Base-by-base conservation (phyloP, 2,329 filamentous ascomycete species). In the Trichoderma polysporum region DNA sequence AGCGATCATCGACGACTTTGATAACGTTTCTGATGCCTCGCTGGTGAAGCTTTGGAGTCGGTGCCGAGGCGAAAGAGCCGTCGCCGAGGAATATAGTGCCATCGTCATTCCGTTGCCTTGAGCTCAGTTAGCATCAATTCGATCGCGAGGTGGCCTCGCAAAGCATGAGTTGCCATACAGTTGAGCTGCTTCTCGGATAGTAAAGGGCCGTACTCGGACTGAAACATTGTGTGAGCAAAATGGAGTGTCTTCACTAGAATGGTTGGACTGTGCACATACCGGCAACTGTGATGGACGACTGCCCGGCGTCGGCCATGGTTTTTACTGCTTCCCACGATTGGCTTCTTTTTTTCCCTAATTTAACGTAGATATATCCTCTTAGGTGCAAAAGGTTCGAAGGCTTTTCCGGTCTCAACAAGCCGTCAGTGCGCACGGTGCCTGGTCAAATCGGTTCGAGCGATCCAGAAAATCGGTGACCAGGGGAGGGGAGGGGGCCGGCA, bases 1-100 rank as follows among this genome's bases (percentile, higher is more conserved):
- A 98, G 75, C 92, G 91, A 76, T 97, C 94, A 76, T 99, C 96
- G 62, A 99, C 87, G 22, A 99, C 94, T 80, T 97, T 98, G 80
- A 99, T 91, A 62, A 99, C 93, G 1, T 92, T 90, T 73, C 94
- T 86, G 66, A 99, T 89, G 8, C 96, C 95, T 74, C 94, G 93
- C 73, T 92, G 89, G 69, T 90, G 88, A 35, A 97, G 85, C 76
- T 94, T 97, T 0, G 94, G 94, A 1, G 92, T 86, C 0, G 94
- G 93, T 15, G 86, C 90, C 53, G 88, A 91, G n/a, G 95, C 95
- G 66, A 99, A 85, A 19, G 94, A 98, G 68, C 95, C 95, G 78
- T 99, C 95, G 69, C 95, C 95, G n/a, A 99, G 86, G 76, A 99
- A 99, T 41, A 97, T 79, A 5, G 92, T 93, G 63, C 90, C 89